Conservation (phyloP, 371 early-diverging fungal genomes). For the Smittium culicis region DNA sequence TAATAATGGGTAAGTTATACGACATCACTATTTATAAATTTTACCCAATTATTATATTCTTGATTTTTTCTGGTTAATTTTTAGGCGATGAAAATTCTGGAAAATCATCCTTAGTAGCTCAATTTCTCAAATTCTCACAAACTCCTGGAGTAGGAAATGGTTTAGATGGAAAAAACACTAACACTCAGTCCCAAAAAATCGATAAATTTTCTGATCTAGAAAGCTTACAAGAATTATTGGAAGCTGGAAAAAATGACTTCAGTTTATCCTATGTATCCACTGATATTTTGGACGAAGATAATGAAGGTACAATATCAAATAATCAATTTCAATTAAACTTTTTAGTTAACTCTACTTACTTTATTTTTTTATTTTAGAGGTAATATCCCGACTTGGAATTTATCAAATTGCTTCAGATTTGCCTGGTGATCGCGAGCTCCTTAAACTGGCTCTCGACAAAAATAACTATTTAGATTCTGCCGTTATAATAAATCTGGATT, state of each 20-base stretch:
- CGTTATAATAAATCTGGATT: constrained; percentile 72
- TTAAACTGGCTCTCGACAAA: constrained; percentile 57
- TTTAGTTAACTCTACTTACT: background rate
- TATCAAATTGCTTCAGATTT: constrained; percentile 70
- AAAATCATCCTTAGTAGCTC: constrained; percentile 54
- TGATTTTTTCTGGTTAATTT: background rate
- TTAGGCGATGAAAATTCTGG: constrained; percentile 59
- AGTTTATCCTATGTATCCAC: constrained; percentile 69
- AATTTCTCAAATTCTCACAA: constrained; percentile 44
- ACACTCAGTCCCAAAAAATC: constrained; percentile 32
- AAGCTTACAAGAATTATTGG: constrained; percentile 34
- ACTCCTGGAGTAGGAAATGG: constrained; percentile 24
- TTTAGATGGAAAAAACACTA: constrained; percentile 16
- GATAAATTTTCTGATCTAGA: constrained; percentile 33
- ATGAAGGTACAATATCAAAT: constrained; percentile 41
- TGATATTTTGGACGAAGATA: constrained; percentile 68
- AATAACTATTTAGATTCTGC: constrained; percentile 48
- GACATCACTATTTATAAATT: constrained; percentile 1
- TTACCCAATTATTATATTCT: constrained; percentile 11
- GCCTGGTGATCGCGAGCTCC: constrained; percentile 51
- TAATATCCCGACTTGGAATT: constrained; percentile 67
- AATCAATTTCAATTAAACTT: background rate
- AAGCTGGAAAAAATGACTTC: constrained; percentile 49
- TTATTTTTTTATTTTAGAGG: constrained; percentile 26
- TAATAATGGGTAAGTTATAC: constrained; percentile 13